Evolutionary conservation across 1,284 basidiomycete genomes (phyloP).

Genomic region (Lignosus rhinocerotis): DNA sequence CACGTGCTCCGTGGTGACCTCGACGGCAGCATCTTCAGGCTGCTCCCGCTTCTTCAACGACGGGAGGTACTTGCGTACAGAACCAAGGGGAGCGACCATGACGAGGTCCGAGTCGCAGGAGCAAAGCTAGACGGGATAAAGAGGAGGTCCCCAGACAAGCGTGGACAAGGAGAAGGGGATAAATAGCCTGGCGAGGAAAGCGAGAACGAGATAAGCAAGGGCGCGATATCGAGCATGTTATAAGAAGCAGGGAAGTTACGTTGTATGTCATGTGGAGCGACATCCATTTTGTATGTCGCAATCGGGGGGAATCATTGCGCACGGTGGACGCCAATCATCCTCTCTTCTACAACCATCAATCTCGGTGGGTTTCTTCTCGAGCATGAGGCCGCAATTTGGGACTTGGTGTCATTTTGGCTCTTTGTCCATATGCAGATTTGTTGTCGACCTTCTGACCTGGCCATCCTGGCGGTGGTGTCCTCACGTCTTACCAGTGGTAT

Average conservation of each 20-base stretch:
- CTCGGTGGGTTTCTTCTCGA: not conserved
- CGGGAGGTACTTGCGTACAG: slow-evolving; percentile 13
- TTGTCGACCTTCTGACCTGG: too few relatives aligned
- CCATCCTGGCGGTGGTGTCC: too few relatives aligned
- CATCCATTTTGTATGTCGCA: not conserved
- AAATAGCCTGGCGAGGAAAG: not conserved
- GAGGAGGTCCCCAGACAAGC: not conserved
- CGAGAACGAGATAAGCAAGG: not conserved
- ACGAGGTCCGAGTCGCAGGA: not conserved
- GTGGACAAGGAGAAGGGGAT: not conserved
- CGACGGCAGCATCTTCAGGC: slow-evolving; percentile 1
- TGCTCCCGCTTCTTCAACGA: slow-evolving; percentile 1
- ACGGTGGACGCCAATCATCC: not conserved
- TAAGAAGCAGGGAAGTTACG: slow-evolving; percentile 6
- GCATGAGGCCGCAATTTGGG: too few relatives aligned
- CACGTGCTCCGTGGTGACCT: slow-evolving; percentile 3
- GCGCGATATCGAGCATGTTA: not conserved
- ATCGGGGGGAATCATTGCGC: slow-evolving; percentile 5
- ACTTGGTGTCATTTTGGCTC: too few relatives aligned
- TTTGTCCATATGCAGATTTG: too few relatives aligned
- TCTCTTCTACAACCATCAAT: not conserved
- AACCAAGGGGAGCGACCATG: slow-evolving; percentile 9
- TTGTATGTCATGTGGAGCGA: not conserved
- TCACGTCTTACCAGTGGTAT: too few relatives aligned
- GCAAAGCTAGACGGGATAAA: not conserved